Base-by-base conservation (phyloP, 2,329 filamentous ascomycete species). In the Aotearoamyces nothofagi region DNA sequence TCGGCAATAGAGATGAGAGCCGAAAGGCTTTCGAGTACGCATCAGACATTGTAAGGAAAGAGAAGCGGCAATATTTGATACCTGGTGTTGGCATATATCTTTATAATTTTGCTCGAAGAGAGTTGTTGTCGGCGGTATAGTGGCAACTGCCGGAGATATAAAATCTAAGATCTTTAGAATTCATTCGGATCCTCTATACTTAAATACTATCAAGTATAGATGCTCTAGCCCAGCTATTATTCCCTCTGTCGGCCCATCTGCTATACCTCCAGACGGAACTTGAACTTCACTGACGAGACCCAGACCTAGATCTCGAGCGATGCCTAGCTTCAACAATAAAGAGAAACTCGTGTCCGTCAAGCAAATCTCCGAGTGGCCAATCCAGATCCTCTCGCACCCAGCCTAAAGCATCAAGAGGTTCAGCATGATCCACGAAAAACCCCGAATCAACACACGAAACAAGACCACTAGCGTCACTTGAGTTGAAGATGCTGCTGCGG, bases 401-500 rank as follows among this genome's bases (percentile, higher is more conserved):
- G 35, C 33, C 34, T 28, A 52, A 39, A 22, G 38, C 45, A 27
- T 44, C 38, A 33, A 53, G 37, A 23, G 49, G 52, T 35, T 56
- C 50, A 10, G 29, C 28, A 31, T 57, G 51, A 32, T 56, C 49
- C 22, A 56, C 51, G 31, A 48, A 54, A 33, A 57, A 56, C 13
- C 32, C 30, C 24, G 52, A 50, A 40, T 55, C 36, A 30, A 51
- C 51, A 29, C 36, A 39, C 16, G 43, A 53, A 14, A 55, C 44
- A 32, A 49, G 36, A 20, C 46, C 46, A 24, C 30, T 49, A 11
- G 29, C 36, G 35, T 51, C 42, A 27, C 37, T 24, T 13, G 38
- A 9, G 29, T 46, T 27, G 34, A 56, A 56, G 12, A 56, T 43
- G 22, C 30, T 42, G 29, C 51, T 51, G 16, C 40, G 39, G 14